Conservation (phyloP, 805 yeast species). For the Kodamaea kakaduensis region DNA sequence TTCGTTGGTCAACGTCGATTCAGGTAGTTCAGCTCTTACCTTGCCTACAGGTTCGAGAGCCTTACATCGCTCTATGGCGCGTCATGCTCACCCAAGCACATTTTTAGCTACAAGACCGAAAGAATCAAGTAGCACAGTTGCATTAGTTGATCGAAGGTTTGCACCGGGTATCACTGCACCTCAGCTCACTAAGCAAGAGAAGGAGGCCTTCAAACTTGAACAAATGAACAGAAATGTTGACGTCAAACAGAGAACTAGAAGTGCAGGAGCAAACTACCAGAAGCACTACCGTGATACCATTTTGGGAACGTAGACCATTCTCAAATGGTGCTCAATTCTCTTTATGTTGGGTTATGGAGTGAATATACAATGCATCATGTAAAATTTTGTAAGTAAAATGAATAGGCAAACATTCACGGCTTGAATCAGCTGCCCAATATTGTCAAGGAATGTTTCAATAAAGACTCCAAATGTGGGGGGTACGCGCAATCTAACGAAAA, state of each 20-base stretch:
- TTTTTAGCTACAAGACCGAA: constrained; percentile 30
- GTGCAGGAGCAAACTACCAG: constrained; percentile 27
- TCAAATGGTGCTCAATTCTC: too few relatives aligned
- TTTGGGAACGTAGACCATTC: constrained; percentile 38
- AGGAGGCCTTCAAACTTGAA: constrained; percentile 16
- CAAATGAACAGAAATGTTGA: constrained; percentile 1
- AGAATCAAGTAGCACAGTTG: constrained; percentile 71
- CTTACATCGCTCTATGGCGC: constrained; percentile 75
- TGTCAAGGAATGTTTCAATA: too few relatives aligned
- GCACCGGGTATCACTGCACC: constrained; percentile 33
- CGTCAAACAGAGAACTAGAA: constrained; percentile 1
- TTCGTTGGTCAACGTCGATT: constrained; percentile 42
- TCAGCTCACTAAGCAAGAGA: constrained; percentile 33
- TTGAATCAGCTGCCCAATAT: too few relatives aligned
- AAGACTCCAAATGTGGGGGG: too few relatives aligned
- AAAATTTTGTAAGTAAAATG: too few relatives aligned
- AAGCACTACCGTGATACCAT: constrained; percentile 66
- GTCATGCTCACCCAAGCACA: constrained; percentile 65
- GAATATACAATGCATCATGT: too few relatives aligned
- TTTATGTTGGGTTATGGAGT: constrained; percentile 1
- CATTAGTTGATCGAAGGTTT: constrained; percentile 63
- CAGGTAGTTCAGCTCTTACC: constrained; percentile 59
- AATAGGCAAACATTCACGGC: too few relatives aligned
- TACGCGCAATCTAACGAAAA: too few relatives aligned
- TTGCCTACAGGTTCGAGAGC: constrained; percentile 75